Evolutionary conservation across 169 alveolate species (phyloP).

Genomic region (Eimeria necatrix): DNA sequence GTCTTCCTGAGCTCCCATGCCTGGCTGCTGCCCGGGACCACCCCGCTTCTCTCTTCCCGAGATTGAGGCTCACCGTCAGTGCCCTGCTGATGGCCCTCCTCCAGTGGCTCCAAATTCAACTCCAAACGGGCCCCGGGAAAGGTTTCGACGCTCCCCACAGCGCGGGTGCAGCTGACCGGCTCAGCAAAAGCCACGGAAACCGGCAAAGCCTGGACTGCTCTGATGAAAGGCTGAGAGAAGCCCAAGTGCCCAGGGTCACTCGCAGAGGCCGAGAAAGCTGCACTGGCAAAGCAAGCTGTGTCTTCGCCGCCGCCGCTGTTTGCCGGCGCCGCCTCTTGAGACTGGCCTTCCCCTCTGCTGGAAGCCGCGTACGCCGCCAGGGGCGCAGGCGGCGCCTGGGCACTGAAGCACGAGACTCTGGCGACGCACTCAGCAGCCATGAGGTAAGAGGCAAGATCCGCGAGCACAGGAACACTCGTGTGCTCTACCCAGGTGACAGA

Average conservation of each 20-base stretch:
- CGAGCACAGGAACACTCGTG: conserved; percentile 23
- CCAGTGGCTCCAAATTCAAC: conserved; percentile 9
- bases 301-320: conserved; percentile 18
- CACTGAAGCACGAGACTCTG: conserved; percentile 4
- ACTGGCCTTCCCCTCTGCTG: background rate
- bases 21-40: background rate
- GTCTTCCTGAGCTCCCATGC: conserved; percentile 2
- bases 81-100: background rate
- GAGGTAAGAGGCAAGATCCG: conserved; percentile 30
- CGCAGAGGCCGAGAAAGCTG: background rate
- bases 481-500: conserved; percentile 42
- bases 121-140: background rate
- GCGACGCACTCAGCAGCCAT: conserved; percentile 59
- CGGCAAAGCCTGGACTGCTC: conserved; percentile 29
- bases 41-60: background rate
- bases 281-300: background rate
- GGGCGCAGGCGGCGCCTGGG: background rate
- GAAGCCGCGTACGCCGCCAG: background rate
- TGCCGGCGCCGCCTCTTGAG: background rate
- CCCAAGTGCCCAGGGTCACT: background rate
- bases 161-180: conserved; percentile 6
- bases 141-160: conserved; percentile 39
- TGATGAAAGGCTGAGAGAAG: background rate
- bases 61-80: no score
- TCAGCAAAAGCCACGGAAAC: conserved; percentile 40